phyloP scores from a whole-genome alignment of 1,284 basidiomycete genomes.

The Tilletia walkeri region DNA sequence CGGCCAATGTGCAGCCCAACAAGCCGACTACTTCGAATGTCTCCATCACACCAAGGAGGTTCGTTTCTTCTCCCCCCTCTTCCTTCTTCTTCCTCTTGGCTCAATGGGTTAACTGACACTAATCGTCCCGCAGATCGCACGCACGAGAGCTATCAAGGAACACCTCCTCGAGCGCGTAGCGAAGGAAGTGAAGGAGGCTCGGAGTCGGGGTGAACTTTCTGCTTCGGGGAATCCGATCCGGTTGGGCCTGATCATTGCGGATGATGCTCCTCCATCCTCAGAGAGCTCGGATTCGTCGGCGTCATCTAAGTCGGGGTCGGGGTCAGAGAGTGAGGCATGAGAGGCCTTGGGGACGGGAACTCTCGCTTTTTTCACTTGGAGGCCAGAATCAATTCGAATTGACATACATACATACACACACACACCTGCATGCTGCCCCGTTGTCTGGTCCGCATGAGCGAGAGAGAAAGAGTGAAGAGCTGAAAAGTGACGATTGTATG shows the following conservation, averaged over 20 bases:
- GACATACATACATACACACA: too few species aligned
- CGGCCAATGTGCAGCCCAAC: constrained; percentile 69
- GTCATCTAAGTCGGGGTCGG: too few species aligned
- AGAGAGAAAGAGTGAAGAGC: too few species aligned
- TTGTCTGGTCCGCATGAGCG: too few species aligned
- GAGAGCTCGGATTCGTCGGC: neutral
- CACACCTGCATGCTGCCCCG: too few species aligned
- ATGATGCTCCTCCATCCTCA: neutral
- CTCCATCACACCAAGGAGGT: constrained; percentile 89
- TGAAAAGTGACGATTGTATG: too few species aligned
- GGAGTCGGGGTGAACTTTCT: constrained; percentile 42
- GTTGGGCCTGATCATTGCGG: constrained; percentile 34
- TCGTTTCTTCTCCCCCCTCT: constrained; percentile 28
- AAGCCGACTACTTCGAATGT: constrained; percentile 90
- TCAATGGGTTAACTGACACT: neutral
- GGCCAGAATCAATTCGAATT: too few species aligned
- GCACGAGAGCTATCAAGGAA: constrained; percentile 43
- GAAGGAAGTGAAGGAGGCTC: constrained; percentile 38
- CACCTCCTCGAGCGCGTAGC: constrained; percentile 43
- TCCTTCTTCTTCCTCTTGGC: neutral
- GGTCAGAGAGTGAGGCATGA: too few species aligned
- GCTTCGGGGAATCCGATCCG: constrained; percentile 42
- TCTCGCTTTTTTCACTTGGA: too few species aligned
- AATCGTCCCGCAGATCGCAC: constrained; percentile 33
- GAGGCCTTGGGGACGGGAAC: too few species aligned